A percentile compares a stretch with the other conserved stretches of the same genome.
Conservation (phyloP, 2,329 filamentous ascomycete species). For the Colletotrichum australisinense region DNA sequence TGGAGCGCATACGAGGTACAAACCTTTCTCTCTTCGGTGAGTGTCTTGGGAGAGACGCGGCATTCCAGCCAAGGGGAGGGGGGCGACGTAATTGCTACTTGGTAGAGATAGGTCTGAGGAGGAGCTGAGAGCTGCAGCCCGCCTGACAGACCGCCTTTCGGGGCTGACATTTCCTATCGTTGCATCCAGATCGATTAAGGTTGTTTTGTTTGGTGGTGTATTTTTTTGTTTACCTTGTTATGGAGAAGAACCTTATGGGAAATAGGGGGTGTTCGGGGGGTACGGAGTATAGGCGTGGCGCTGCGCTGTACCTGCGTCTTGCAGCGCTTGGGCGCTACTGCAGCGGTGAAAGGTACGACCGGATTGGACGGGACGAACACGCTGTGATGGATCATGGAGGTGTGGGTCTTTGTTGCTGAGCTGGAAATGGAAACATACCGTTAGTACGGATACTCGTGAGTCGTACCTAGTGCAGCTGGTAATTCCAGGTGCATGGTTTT, state of each 20-base stretch:
- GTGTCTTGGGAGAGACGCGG: not conserved
- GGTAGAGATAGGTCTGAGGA: too few species aligned
- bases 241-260: not conserved
- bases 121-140: conserved; percentile 7
- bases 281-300: not conserved
- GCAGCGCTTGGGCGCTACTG: conserved; percentile 7
- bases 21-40: not conserved
- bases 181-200: conserved; percentile 17
- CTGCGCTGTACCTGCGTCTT: conserved; percentile 27
- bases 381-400: not conserved
- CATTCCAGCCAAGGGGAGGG: not conserved
- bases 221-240: not conserved
- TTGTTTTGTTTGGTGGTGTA: conserved; percentile 22
- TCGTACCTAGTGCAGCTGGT: not conserved
- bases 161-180: not conserved
- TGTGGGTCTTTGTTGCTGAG: not conserved
- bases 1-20: not conserved
- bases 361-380: not conserved
- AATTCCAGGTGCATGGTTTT: not conserved
- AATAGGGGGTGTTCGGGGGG: not conserved
- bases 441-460: too few species aligned
- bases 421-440: not conserved
- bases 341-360: not conserved
- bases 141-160: not conserved
- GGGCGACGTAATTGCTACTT: not conserved